These are phyloP conservation scores for Linum usitatissimum DNA, from an alignment of 345 rosid species.

Conservation along the genomic window DNA sequence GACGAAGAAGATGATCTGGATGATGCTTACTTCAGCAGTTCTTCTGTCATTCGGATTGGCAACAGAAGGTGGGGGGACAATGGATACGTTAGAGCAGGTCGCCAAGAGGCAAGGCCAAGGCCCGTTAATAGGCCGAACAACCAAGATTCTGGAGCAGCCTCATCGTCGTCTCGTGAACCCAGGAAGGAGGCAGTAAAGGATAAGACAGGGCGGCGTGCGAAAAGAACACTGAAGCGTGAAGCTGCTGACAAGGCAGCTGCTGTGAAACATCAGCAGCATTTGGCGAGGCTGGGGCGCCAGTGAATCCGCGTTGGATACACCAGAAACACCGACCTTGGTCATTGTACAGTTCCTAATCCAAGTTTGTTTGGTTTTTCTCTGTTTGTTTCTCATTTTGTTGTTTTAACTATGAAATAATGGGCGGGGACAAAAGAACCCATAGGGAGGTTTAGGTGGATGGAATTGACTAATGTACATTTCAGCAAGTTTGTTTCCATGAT, in stretches of 20 bases:
- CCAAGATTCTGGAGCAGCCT: conserved; percentile 40
- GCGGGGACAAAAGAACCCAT: not conserved
- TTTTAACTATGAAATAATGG: not conserved
- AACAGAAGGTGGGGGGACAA: conserved; percentile 94
- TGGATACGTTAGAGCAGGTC: conserved; percentile 77
- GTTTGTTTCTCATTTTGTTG: not conserved
- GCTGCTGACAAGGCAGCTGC: conserved; percentile 88
- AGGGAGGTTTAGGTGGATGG: not conserved
- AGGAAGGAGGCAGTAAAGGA: conserved; percentile 36
- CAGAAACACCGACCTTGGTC: conserved; percentile 6
- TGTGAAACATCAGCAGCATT: conserved; percentile 28
- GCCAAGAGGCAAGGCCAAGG: conserved; percentile 81
- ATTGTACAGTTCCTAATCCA: conserved; percentile 15
- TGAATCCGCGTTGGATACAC: conserved; percentile 9
- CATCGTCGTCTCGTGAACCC: conserved; percentile 52
- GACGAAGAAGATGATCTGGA: conserved; percentile 45
- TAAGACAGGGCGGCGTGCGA: conserved; percentile 68
- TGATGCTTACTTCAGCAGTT: conserved; percentile 45
- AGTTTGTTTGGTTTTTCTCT: not conserved
- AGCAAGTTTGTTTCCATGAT: not conserved
- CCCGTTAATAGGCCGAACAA: conserved; percentile 32
- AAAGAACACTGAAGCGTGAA: conserved; percentile 82
- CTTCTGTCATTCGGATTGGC: conserved; percentile 54
- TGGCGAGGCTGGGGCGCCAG: conserved; percentile 23
- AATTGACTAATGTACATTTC: not conserved